These are phyloP conservation scores for Fusarium verrucosum DNA, from an alignment of 2,329 filamentous ascomycete species.

Conservation along the genomic window DNA sequence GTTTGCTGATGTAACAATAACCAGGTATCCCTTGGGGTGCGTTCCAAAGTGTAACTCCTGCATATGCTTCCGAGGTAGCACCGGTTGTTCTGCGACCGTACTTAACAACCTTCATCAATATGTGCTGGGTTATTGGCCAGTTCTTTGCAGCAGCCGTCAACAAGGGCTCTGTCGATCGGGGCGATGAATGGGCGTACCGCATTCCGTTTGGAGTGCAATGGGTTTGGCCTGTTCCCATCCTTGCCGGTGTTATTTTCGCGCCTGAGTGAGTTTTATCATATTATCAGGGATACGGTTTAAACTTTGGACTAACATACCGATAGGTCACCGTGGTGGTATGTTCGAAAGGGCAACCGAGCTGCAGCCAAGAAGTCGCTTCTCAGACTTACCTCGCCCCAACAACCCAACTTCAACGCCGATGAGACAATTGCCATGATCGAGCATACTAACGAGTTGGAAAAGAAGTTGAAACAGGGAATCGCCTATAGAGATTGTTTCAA, in stretches of 20 bases:
- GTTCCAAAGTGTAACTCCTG: constrained; percentile 61
- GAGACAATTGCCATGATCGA: constrained; percentile 63
- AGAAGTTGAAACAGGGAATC: constrained; percentile 53
- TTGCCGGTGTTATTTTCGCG: constrained; percentile 56
- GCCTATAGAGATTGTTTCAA: constrained; percentile 63
- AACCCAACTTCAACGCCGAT: constrained; percentile 55
- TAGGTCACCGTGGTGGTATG: constrained; percentile 61
- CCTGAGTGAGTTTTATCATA: constrained; percentile 53
- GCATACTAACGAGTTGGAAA: constrained; percentile 62
- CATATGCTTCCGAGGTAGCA: constrained; percentile 64
- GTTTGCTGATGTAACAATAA: constrained; percentile 26
- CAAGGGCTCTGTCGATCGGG: constrained; percentile 51
- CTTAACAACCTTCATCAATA: constrained; percentile 64
- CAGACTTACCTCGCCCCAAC: constrained; percentile 53
- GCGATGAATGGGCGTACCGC: constrained; percentile 59
- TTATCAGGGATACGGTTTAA: accelerated
- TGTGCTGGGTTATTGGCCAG: constrained; percentile 67
- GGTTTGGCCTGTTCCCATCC: constrained; percentile 60
- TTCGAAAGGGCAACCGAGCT: constrained; percentile 55
- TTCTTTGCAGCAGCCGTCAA: constrained; percentile 60
- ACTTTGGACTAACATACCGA: not conserved
- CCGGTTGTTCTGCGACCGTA: constrained; percentile 61
- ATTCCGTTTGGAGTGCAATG: constrained; percentile 63
- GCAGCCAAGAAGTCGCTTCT: constrained; percentile 54
- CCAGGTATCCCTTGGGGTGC: constrained; percentile 62